Evolutionary conservation across 345 rosid species (phyloP), one percentile per base, ranked within the genome.

Genomic region (Orychophragmus violaceus): DNA sequence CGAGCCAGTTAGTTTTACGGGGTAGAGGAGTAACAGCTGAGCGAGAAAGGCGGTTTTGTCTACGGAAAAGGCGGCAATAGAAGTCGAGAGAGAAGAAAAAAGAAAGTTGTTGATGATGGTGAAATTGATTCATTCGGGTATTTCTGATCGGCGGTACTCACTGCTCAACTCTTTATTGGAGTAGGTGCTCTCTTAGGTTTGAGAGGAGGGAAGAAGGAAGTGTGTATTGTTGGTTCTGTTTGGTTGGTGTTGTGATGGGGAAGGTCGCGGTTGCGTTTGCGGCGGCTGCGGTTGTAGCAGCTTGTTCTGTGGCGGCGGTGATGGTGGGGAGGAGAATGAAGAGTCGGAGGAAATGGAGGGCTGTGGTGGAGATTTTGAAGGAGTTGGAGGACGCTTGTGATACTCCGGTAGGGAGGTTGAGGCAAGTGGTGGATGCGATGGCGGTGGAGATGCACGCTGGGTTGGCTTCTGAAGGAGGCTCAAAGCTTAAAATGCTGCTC

Each of bases 391-490:
- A 86, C 23, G 81, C 74, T 5, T 93, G 86, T 66, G 90, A 86
- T 45, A 86, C 98, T 12, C 68, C 85, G 0, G 88, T 85, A 1
- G 89, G 83, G 60, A 84, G 91, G 72, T 59, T 93, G 58, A 90
- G 81, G 68, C 93, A 87, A 65, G 90, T 93, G 21, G 90, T 87
- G 8, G 97, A 88, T 63, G 97, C 91, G 23, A 83, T 93, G 96
- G 90, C 91, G 6, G 91, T 90, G 25, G 98, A 93, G 90, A 92
- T 92, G 98, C 95, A 92, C 74, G 96, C 97, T 67, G 98, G 98
- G 0, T 86, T 92, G 80, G 96, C 95, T 36, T 92, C 98, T 28
- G 98, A 92, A 78, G 98, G 96, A 19, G 98, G 96, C 36, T 89
- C 98, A 7, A 92, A 89, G 87, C 97, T 92, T 75, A 90, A 87